These are phyloP conservation scores for Cyberlindnera petersonii DNA, from an alignment of 805 yeast species.

Conservation along the genomic window DNA sequence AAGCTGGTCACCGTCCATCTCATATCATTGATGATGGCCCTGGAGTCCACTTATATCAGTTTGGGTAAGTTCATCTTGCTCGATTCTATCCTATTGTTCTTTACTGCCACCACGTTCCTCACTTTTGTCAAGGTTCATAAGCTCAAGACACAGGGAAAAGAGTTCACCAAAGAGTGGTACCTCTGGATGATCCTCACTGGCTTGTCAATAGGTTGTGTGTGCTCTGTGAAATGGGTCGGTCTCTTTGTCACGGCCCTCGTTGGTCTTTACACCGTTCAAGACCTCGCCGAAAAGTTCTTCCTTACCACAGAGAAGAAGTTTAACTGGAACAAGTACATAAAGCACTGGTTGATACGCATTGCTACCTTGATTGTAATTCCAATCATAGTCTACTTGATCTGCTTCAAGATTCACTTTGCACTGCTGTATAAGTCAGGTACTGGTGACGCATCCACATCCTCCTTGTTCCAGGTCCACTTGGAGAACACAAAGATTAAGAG, in stretches of 20 bases:
- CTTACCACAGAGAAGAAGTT: constrained; percentile 23
- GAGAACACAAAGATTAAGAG: constrained; percentile 62
- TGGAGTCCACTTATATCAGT: constrained; percentile 67
- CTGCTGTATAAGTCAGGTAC: constrained; percentile 79
- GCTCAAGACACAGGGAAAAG: constrained; percentile 34
- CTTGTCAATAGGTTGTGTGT: constrained; percentile 72
- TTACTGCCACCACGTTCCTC: constrained; percentile 66
- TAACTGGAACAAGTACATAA: constrained; percentile 35
- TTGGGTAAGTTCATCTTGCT: constrained; percentile 70
- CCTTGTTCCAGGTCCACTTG: constrained; percentile 85
- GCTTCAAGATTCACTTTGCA: constrained; percentile 79
- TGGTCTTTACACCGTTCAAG: constrained; percentile 56
- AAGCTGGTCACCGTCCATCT: constrained; percentile 51
- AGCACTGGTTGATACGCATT: constrained; percentile 74
- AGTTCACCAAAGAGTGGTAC: constrained; percentile 41
- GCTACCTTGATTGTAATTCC: constrained; percentile 70
- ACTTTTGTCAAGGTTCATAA: constrained; percentile 54
- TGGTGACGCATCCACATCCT: constrained; percentile 88
- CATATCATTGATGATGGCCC: constrained; percentile 56
- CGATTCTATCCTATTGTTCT: constrained; percentile 73
- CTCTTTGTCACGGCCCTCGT: constrained; percentile 58
- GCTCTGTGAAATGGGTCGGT: constrained; percentile 86
- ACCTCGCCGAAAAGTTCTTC: constrained; percentile 42
- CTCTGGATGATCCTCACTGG: constrained; percentile 62
- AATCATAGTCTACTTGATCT: constrained; percentile 56